These are phyloP conservation scores for Rosa multiflora DNA, from an alignment of 306 rosid species.

Conservation along the genomic window DNA sequence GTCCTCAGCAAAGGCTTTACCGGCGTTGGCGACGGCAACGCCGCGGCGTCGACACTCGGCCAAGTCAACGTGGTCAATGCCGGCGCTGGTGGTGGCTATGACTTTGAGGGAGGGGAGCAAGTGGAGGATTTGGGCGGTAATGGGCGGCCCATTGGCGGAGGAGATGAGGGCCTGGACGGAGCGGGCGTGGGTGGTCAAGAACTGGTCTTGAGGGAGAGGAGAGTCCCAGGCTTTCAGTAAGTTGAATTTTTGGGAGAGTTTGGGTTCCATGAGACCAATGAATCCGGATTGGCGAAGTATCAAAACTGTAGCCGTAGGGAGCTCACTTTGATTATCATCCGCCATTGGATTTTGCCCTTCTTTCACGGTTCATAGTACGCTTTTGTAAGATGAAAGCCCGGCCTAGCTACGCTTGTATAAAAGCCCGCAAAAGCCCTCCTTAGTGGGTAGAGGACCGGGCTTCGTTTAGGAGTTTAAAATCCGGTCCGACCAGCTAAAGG, in stretches of 20 bases:
- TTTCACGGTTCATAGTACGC: too few relatives aligned
- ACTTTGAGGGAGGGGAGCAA: constrained; percentile 28
- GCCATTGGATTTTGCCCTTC: too few relatives aligned
- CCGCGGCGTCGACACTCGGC: constrained; percentile 20
- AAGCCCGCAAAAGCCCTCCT: too few relatives aligned
- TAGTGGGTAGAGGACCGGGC: too few relatives aligned
- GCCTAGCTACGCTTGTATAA: too few relatives aligned
- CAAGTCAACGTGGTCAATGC: constrained; percentile 36
- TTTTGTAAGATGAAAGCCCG: too few relatives aligned
- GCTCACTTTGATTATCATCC: neutral
- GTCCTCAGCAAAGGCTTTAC: constrained; percentile 37
- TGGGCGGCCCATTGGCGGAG: neutral
- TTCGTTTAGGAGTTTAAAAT: too few relatives aligned
- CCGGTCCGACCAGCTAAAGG: too few relatives aligned
- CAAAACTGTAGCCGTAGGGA: constrained; percentile 11
- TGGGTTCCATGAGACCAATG: constrained; percentile 17
- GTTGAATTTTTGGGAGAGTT: constrained; percentile 25
- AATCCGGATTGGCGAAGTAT: constrained; percentile 2
- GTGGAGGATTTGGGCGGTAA: constrained; percentile 24
- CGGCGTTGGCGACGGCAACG: constrained; percentile 33
- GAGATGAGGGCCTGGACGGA: constrained; percentile 26
- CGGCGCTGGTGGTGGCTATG: constrained; percentile 26
- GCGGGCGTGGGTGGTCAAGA: constrained; percentile 17
- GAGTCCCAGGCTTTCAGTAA: constrained; percentile 31
- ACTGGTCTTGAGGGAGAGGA: constrained; percentile 21